A percentile compares a stretch with the other conserved stretches of the same genome.
These are phyloP conservation scores for Lactarius hengduanensis DNA, from an alignment of 768 basidiomycete species.

Conservation along the genomic window DNA sequence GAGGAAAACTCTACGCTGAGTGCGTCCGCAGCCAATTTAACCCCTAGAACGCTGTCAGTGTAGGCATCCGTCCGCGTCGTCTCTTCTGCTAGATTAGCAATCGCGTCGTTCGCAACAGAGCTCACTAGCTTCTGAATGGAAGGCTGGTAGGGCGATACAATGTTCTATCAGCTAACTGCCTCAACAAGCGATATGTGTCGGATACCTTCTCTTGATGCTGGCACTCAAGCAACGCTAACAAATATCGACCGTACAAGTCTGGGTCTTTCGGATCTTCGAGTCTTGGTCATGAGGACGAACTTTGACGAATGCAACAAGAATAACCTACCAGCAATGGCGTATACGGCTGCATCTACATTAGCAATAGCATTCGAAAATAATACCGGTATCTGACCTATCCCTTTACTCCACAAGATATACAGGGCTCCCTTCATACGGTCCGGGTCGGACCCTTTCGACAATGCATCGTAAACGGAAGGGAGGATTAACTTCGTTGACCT, in stretches of 20 bases:
- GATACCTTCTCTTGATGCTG: slow-evolving; percentile 84
- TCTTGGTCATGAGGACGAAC: slow-evolving; percentile 7
- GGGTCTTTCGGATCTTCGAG: slow-evolving; percentile 43
- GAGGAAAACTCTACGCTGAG: slow-evolving; percentile 52
- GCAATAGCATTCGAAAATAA: slow-evolving; percentile 23
- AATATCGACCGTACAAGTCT: slow-evolving; percentile 53
- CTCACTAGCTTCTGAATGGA: slow-evolving; percentile 72
- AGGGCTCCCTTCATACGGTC: slow-evolving; percentile 96
- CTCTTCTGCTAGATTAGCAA: slow-evolving; percentile 62
- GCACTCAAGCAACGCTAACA: slow-evolving; percentile 64
- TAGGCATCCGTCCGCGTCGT: slow-evolving; percentile 62
- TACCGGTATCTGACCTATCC: slow-evolving; percentile 47
- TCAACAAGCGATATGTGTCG: not conserved
- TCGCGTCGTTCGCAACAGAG: slow-evolving; percentile 60
- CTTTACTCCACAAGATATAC: slow-evolving; percentile 75
- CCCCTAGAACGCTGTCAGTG: slow-evolving; percentile 45
- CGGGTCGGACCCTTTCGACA: slow-evolving; percentile 75
- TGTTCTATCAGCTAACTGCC: not conserved
- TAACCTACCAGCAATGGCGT: slow-evolving; percentile 64
- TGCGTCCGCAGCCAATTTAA: slow-evolving; percentile 48
- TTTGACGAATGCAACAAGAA: not conserved
- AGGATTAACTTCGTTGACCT: slow-evolving; percentile 67
- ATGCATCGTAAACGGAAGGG: slow-evolving; percentile 57
- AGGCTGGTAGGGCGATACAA: slow-evolving; percentile 43
- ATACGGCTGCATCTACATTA: slow-evolving; percentile 46